A percentile compares a stretch with the other conserved stretches of the same genome.
These are phyloP conservation scores for Emergomyces africanus DNA, from an alignment of 2,329 filamentous ascomycete genomes.

Conservation along the genomic window DNA sequence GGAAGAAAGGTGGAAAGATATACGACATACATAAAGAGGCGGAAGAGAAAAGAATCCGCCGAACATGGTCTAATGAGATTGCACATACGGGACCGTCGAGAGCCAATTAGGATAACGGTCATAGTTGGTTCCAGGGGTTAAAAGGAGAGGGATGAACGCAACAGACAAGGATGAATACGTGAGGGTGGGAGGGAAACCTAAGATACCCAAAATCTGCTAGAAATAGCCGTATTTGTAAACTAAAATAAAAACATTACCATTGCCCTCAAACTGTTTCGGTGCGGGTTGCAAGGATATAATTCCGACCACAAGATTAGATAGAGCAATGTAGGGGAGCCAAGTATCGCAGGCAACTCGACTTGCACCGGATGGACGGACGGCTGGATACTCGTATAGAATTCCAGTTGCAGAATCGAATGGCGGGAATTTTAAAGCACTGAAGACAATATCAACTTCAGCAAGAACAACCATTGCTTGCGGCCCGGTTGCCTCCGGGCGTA, in stretches of 20 bases:
- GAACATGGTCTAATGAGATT: slow-evolving; percentile 7
- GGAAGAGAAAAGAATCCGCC: slow-evolving; percentile 2
- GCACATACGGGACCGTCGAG: not conserved
- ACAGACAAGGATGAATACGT: not conserved
- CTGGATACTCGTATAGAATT: not conserved
- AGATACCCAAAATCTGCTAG: slow-evolving; percentile 1
- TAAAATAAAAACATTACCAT: not conserved
- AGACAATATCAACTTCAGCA: slow-evolving; percentile 36
- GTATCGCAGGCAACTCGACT: not conserved
- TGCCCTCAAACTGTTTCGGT: not conserved
- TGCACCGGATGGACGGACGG: not conserved
- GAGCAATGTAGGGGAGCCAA: not conserved
- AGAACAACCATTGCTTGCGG: slow-evolving; percentile 50
- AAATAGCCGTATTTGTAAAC: not conserved
- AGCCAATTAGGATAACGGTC: not conserved
- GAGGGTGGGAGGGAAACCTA: not conserved
- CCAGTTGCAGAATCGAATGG: not conserved
- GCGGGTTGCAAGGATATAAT: not conserved
- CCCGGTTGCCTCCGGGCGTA: slow-evolving; percentile 49
- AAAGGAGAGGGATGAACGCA: not conserved
- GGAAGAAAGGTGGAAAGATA: slow-evolving; percentile 22
- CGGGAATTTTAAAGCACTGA: not conserved
- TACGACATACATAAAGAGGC: slow-evolving; percentile 13
- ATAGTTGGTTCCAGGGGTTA: not conserved
- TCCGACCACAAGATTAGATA: not conserved